Evolutionary conservation across 345 rosid species (phyloP).

Genomic region (Lenwebbia sp.): DNA sequence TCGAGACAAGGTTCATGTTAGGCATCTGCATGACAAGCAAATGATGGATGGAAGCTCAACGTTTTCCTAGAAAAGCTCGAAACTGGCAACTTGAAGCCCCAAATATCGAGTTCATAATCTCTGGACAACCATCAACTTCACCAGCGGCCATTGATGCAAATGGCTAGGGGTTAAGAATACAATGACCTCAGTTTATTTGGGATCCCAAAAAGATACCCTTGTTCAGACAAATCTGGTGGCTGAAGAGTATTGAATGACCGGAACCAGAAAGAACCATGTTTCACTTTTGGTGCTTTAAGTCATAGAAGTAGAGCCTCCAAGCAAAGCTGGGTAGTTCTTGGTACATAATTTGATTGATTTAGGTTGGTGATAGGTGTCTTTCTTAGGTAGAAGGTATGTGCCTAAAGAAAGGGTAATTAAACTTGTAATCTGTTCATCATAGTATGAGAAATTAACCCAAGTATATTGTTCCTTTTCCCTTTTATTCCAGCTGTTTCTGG

Average conservation of each 20-base stretch:
- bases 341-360: background rate
- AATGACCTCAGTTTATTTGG: background rate
- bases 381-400: background rate
- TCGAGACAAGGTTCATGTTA: background rate
- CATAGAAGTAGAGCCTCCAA: background rate
- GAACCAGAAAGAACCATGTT: background rate
- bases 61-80: background rate
- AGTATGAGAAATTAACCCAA: background rate
- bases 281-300: background rate
- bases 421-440: background rate
- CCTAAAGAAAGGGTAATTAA: background rate
- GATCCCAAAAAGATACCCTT: background rate
- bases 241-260: background rate
- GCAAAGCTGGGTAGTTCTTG: background rate
- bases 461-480: background rate
- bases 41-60: background rate
- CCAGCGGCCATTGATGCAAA: background rate
- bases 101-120: background rate
- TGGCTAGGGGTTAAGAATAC: background rate
- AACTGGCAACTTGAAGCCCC: background rate
- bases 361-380: background rate
- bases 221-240: background rate
- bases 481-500: background rate
- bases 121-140: background rate
- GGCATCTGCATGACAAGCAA: background rate